Evolutionary conservation across 768 basidiomycete species (phyloP).

Genomic region (Pleurotus platypus): DNA sequence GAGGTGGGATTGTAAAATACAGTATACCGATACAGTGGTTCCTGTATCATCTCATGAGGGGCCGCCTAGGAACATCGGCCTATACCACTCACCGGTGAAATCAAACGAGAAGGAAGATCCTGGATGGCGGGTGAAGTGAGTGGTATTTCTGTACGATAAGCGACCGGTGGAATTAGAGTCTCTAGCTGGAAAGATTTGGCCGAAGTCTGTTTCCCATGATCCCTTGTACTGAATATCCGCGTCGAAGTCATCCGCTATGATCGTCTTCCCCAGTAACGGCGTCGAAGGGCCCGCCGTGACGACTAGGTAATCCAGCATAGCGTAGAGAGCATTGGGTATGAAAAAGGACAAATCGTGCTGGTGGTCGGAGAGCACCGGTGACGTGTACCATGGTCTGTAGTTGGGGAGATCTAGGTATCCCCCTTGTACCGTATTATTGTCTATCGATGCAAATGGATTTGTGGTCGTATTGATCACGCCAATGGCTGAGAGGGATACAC

Average conservation of each 20-base stretch:
- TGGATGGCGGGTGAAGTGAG: conserved; percentile 31
- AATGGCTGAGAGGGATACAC: not conserved
- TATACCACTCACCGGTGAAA: conserved; percentile 29
- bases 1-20: conserved; percentile 25
- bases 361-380: conserved; percentile 4
- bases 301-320: conserved; percentile 33
- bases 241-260: conserved; percentile 36
- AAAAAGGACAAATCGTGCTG: not conserved
- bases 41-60: conserved; percentile 18
- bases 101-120: conserved; percentile 31
- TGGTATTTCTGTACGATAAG: conserved; percentile 25
- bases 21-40: conserved; percentile 32
- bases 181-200: conserved; percentile 17
- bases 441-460: not conserved
- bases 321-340: not conserved
- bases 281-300: conserved; percentile 34
- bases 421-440: conserved; percentile 3
- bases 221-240: conserved; percentile 26
- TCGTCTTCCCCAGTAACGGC: conserved; percentile 26
- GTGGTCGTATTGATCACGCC: not conserved
- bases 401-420: conserved; percentile 6
- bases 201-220: conserved; percentile 21
- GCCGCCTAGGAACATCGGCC: not conserved
- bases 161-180: conserved; percentile 20
- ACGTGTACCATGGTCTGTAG: conserved; percentile 8